Evolutionary conservation across 805 yeast species (phyloP).

Genomic region (Blastobotrys parvus): DNA sequence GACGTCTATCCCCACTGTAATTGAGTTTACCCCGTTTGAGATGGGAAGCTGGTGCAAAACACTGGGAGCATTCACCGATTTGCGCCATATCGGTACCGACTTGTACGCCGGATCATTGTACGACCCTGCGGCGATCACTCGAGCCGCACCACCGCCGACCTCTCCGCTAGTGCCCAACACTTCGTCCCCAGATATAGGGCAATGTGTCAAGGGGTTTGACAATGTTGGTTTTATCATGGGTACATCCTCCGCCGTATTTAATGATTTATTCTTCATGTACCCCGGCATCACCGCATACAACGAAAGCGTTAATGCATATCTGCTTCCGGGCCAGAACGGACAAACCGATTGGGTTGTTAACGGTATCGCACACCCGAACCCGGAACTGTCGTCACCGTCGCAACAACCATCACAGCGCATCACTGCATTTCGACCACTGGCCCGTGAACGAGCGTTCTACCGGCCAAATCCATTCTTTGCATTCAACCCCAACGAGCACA

Average conservation of each 20-base stretch:
- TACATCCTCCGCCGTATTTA: slow-evolving; percentile 69
- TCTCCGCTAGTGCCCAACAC: too few species aligned
- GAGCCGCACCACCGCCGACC: too few species aligned
- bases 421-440: neutral
- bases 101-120: neutral
- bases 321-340: neutral
- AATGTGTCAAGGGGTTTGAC: slow-evolving; percentile 52
- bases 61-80: slow-evolving; percentile 52
- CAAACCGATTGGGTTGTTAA: neutral
- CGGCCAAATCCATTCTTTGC: slow-evolving; percentile 62
- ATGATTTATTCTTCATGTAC: slow-evolving; percentile 24
- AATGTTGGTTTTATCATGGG: slow-evolving; percentile 77
- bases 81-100: slow-evolving; percentile 61
- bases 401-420: neutral
- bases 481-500: slow-evolving; percentile 26
- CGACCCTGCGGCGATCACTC: too few species aligned
- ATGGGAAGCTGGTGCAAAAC: slow-evolving; percentile 83
- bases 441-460: slow-evolving; percentile 56
- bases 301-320: neutral
- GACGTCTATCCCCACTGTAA: slow-evolving; percentile 52
- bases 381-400: too few species aligned
- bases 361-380: neutral
- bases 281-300: neutral
- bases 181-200: neutral
- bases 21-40: slow-evolving; percentile 47